Conservation (phyloP, 202 grass and related monocot genomes). For the Elaeis oleifera region DNA sequence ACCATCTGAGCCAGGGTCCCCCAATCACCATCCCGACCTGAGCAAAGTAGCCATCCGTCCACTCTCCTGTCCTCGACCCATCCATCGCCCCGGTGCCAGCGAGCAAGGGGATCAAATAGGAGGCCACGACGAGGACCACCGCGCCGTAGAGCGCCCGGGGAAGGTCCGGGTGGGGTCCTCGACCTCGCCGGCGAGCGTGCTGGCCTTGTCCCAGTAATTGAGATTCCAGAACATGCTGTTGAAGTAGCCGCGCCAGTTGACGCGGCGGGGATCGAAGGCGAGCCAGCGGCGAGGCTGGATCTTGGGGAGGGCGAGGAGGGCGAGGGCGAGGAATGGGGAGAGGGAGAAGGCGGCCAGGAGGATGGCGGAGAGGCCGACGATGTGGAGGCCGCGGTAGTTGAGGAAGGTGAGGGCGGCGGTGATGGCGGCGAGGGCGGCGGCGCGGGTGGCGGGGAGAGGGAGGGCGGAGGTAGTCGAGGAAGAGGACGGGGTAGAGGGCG, state of each 20-base stretch:
- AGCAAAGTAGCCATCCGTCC: conserved; percentile 88
- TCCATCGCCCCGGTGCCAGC: conserved; percentile 71
- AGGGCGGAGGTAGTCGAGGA: conserved; percentile 75
- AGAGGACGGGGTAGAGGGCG: conserved; percentile 89
- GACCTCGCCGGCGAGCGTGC: conserved; percentile 88
- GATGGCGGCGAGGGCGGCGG: conserved; percentile 35
- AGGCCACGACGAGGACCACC: conserved; percentile 52
- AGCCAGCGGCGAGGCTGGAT: conserved; percentile 74
- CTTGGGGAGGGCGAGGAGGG: conserved; percentile 49
- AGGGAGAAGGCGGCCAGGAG: conserved; percentile 74
- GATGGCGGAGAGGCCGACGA: conserved; percentile 73
- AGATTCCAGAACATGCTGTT: conserved; percentile 99
- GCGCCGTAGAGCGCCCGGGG: conserved; percentile 71
- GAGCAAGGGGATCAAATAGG: conserved; percentile 71
- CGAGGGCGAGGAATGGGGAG: conserved; percentile 74
- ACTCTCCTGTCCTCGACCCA: conserved; percentile 39
- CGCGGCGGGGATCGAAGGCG: conserved; percentile 26
- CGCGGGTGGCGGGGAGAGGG: conserved; percentile 17
- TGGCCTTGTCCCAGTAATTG: conserved; percentile 98
- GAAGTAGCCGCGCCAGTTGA: conserved; percentile 58
- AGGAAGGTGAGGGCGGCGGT: conserved; percentile 76
- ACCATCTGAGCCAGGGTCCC: conserved; percentile 62
- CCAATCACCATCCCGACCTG: conserved; percentile 61
- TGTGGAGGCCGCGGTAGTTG: conserved; percentile 75
- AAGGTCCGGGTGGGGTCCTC: conserved; percentile 63